Evolutionary conservation across 1,284 basidiomycete genomes (phyloP).

Genomic region (Apiotrichum mycotoxinovorans): DNA sequence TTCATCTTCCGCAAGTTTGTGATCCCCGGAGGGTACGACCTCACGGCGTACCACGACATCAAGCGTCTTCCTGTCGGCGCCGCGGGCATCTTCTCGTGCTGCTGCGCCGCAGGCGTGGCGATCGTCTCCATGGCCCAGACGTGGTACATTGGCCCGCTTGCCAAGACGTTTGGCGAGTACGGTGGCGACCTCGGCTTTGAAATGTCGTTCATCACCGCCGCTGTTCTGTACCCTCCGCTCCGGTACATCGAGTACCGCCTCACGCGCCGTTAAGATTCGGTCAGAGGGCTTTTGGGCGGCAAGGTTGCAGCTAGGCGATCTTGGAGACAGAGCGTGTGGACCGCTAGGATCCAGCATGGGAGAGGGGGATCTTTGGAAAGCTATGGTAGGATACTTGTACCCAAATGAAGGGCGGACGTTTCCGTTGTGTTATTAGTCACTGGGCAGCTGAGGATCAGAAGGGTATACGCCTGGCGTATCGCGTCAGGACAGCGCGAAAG

Average conservation of each 20-base stretch:
- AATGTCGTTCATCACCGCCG: slow-evolving; percentile 31
- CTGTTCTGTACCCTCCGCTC: neutral
- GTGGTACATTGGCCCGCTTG: slow-evolving; percentile 59
- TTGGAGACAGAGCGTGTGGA: too few relatives aligned
- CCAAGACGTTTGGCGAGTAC: slow-evolving; percentile 50
- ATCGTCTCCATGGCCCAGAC: slow-evolving; percentile 35
- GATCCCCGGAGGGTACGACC: slow-evolving; percentile 53
- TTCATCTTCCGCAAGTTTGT: slow-evolving; percentile 57
- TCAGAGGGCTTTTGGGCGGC: too few relatives aligned
- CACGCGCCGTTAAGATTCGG: neutral
- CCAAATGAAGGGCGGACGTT: too few relatives aligned
- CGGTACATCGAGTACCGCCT: slow-evolving; percentile 5
- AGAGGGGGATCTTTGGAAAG: too few relatives aligned
- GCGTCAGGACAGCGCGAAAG: too few relatives aligned
- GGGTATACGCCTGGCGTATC: too few relatives aligned
- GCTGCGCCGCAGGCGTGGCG: slow-evolving; percentile 55
- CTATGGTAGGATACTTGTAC: too few relatives aligned
- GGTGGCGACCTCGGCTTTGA: slow-evolving; percentile 62
- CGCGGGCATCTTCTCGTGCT: slow-evolving; percentile 57
- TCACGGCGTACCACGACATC: slow-evolving; percentile 57
- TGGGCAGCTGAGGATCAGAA: too few relatives aligned
- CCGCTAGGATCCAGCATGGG: too few relatives aligned
- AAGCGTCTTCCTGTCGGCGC: slow-evolving; percentile 57
- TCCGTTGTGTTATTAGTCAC: too few relatives aligned
- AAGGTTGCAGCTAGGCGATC: too few relatives aligned